Percentiles rank a stretch among this genome's conserved stretches.
These are phyloP conservation scores for Silene latifolia DNA, from an alignment of 148 eudicot species.

Conservation along the genomic window DNA sequence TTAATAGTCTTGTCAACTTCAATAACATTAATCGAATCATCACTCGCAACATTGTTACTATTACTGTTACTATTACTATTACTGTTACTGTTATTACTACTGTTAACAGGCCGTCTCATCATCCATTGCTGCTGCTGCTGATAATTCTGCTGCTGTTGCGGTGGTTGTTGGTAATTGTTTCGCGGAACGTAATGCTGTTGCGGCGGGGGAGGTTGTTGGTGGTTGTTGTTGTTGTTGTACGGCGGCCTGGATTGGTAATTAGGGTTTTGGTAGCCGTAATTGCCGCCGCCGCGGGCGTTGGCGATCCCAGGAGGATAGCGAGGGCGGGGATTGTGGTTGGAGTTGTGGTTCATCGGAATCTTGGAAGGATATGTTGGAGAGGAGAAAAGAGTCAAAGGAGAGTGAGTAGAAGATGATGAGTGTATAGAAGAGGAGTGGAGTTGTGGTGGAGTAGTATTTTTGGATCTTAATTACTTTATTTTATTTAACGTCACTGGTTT, in stretches of 20 bases:
- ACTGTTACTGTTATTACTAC: background rate
- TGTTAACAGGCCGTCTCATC: constrained; percentile 30
- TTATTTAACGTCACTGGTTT: too few species aligned
- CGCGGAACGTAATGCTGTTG: constrained; percentile 39
- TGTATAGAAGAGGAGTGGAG: background rate
- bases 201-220: background rate
- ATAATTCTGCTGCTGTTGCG: background rate
- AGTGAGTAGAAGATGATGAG: background rate
- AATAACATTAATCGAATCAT: constrained; percentile 1
- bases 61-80: background rate
- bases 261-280: constrained; percentile 42
- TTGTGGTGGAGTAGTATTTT: background rate
- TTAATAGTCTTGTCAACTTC: constrained; percentile 25
- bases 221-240: constrained; percentile 28
- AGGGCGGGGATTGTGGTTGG: constrained; percentile 25
- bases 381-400: background rate
- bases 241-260: constrained; percentile 42
- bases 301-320: constrained; percentile 80
- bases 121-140: constrained; percentile 39
- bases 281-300: constrained; percentile 46
- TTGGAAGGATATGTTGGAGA: background rate
- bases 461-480: background rate
- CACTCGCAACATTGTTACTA: background rate
- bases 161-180: constrained; percentile 14
- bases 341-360: constrained; percentile 26